Percentiles rank a stretch among this genome's conserved stretches.
Evolutionary conservation across 164 flowering plant genomes (phyloP).

Genomic region (Aristolochia contorta): DNA sequence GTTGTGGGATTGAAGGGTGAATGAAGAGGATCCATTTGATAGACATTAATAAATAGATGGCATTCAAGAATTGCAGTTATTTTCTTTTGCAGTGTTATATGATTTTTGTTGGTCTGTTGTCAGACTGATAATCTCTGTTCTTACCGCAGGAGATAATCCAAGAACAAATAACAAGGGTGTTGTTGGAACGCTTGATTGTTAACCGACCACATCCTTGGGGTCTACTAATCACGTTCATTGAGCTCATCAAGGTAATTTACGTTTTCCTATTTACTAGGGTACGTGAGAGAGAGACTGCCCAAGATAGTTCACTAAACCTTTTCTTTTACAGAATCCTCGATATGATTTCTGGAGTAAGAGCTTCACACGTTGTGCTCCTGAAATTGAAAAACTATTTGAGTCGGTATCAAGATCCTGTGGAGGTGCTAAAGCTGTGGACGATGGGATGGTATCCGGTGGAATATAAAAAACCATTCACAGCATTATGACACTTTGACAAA

Average conservation of each 20-base stretch:
- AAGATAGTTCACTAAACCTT: too few species aligned
- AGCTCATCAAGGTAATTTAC: slow-evolving; percentile 73
- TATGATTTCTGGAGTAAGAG: slow-evolving; percentile 85
- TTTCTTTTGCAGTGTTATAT: too few species aligned
- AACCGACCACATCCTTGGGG: slow-evolving; percentile 99
- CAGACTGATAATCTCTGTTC: too few species aligned
- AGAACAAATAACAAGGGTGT: slow-evolving; percentile 94
- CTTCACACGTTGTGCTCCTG: slow-evolving; percentile 91
- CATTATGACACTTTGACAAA: too few species aligned
- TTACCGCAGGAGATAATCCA: slow-evolving; percentile 72
- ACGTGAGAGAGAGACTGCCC: too few species aligned
- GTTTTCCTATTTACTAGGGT: too few species aligned
- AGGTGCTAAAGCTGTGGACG: slow-evolving; percentile 77
- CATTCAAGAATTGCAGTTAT: too few species aligned
- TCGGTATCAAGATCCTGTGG: slow-evolving; percentile 91
- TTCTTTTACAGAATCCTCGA: slow-evolving; percentile 66
- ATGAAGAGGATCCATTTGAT: background rate
- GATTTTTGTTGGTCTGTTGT: background rate
- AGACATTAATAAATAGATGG: too few species aligned
- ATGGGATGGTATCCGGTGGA: slow-evolving; percentile 53
- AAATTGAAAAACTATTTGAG: slow-evolving; percentile 85
- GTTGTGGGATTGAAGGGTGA: background rate
- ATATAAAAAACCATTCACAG: background rate
- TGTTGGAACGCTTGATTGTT: slow-evolving; percentile 82
- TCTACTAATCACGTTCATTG: slow-evolving; percentile 85